A percentile compares a stretch with the other conserved stretches of the same genome.
phyloP scores from a whole-genome alignment of 352 stramenopile genomes.

The Globisporangium camurandrum region DNA sequence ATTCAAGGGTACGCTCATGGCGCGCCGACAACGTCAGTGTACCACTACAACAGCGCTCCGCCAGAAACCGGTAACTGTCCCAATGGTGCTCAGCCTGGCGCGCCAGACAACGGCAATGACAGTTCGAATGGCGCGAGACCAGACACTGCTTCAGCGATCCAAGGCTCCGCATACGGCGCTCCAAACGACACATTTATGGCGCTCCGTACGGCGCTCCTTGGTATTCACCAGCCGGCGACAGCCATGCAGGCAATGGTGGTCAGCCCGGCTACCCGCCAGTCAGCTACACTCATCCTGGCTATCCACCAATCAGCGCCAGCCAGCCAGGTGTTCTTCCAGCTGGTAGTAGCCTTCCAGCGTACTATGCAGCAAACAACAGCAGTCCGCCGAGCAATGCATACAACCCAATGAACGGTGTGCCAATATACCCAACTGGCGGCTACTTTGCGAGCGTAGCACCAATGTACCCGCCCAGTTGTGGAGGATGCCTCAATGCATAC shows the following conservation, averaged over 20 bases:
- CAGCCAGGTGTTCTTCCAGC: neutral
- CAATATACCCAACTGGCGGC: neutral
- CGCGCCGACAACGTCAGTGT: neutral
- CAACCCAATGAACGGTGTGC: neutral
- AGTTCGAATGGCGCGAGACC: too few relatives aligned
- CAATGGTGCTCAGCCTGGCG: neutral
- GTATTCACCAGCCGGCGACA: neutral
- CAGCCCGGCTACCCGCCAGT: neutral
- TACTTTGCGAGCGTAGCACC: neutral
- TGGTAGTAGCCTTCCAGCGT: neutral
- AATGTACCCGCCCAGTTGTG: neutral
- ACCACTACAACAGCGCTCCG: neutral
- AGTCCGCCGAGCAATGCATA: neutral
- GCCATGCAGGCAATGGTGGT: neutral
- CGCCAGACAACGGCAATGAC: too few relatives aligned
- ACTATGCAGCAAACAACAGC: neutral
- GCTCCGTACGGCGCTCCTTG: neutral
- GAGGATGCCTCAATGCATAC: too few relatives aligned
- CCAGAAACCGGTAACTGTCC: neutral
- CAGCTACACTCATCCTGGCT: neutral
- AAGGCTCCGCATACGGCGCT: neutral
- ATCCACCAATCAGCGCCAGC: neutral
- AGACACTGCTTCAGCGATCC: too few relatives aligned
- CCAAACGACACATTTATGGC: neutral
- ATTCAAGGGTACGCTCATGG: neutral